Conservation (phyloP, 31 red algal genomes). For the Bonnemaisonia californica region DNA sequence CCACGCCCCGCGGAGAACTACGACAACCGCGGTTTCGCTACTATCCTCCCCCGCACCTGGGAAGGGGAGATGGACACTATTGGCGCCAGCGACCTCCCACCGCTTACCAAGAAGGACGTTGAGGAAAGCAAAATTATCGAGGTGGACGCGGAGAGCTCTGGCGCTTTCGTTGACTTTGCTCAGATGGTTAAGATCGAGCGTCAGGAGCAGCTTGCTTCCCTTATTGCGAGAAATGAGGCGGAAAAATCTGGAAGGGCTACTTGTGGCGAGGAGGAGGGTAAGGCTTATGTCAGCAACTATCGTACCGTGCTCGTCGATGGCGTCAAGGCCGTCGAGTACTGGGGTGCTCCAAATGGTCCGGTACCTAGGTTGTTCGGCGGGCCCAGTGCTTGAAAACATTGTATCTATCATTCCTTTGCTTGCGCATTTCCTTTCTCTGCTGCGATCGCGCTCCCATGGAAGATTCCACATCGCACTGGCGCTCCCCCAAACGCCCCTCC, state of each 20-base stretch:
- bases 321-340: slow-evolving; percentile 78
- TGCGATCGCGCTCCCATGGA: no score
- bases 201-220: slow-evolving; percentile 29
- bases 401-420: neutral
- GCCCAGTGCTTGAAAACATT: slow-evolving; percentile 31
- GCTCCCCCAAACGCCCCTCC: neutral
- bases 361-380: slow-evolving; percentile 75
- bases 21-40: slow-evolving; percentile 72
- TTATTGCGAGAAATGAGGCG: slow-evolving; percentile 4
- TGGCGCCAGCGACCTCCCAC: slow-evolving; percentile 47
- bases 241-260: slow-evolving; percentile 60
- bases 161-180: slow-evolving; percentile 66
- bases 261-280: slow-evolving; percentile 77
- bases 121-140: slow-evolving; percentile 18
- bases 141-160: slow-evolving; percentile 34
- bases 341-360: slow-evolving; percentile 65
- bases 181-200: slow-evolving; percentile 55
- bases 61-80: slow-evolving; percentile 57
- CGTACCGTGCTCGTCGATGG: slow-evolving; percentile 59
- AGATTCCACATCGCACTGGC: no score
- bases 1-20: slow-evolving; percentile 69
- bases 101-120: slow-evolving; percentile 22
- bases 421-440: neutral
- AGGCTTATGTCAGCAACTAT: slow-evolving; percentile 73
- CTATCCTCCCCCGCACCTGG: slow-evolving; percentile 66